Conservation (phyloP, 768 basidiomycete genomes). For the Tubosaeta sp. region DNA sequence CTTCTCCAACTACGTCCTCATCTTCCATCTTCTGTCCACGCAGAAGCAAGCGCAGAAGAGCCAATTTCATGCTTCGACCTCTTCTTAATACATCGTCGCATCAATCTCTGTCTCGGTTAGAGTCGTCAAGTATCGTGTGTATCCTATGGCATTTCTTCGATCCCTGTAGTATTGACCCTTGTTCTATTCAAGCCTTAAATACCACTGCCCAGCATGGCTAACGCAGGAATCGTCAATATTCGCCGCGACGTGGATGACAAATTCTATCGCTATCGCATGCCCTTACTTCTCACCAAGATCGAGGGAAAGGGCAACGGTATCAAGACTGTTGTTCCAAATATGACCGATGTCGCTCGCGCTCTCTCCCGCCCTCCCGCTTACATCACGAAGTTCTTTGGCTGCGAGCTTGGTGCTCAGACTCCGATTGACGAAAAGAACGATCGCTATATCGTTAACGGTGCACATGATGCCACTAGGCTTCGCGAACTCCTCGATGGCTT, state of each 20-base stretch:
- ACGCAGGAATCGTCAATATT: slow-evolving; percentile 79
- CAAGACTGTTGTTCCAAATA: slow-evolving; percentile 98
- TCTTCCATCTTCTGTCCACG: slow-evolving; percentile 30
- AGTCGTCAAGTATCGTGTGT: slow-evolving; percentile 52
- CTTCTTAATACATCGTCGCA: slow-evolving; percentile 68
- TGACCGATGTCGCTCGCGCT: slow-evolving; percentile 95
- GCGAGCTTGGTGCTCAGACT: slow-evolving; percentile 97
- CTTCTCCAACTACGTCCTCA: slow-evolving; percentile 16
- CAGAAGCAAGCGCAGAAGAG: slow-evolving; percentile 32
- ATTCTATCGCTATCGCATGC: slow-evolving; percentile 98
- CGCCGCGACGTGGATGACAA: slow-evolving; percentile 96
- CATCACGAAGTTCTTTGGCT: slow-evolving; percentile 98
- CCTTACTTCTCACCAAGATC: slow-evolving; percentile 88
- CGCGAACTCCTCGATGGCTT: slow-evolving; percentile 94
- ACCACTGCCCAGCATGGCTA: slow-evolving; percentile 73
- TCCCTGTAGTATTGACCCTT: neutral
- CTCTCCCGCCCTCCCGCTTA: slow-evolving; percentile 93
- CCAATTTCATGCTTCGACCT: slow-evolving; percentile 86
- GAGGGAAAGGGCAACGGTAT: slow-evolving; percentile 99
- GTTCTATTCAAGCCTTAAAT: slow-evolving; percentile 51
- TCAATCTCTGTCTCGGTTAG: slow-evolving; percentile 52
- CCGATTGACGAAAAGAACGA: slow-evolving; percentile 96
- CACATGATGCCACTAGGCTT: slow-evolving; percentile 85
- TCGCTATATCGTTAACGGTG: slow-evolving; percentile 97
- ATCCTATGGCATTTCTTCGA: neutral